Percentiles rank a stretch among this genome's conserved stretches.
Conservation (phyloP, 164 flowering plant species). For the Stephania japonica region DNA sequence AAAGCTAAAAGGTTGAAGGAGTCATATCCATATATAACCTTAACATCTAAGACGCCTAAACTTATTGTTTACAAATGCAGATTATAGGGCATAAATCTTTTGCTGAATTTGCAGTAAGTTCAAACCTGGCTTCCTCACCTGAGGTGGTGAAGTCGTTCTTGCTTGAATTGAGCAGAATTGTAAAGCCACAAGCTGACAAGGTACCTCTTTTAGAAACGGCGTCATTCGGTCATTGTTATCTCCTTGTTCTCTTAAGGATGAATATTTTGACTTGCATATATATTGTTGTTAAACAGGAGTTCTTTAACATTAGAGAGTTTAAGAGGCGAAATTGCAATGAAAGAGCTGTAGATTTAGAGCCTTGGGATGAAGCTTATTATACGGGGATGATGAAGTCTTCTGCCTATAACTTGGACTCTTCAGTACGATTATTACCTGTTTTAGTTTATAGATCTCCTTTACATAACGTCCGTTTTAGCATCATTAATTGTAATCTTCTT, state of each 20-base stretch:
- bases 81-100: constrained; percentile 75
- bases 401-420: constrained; percentile 47
- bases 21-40: too few relatives aligned
- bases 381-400: constrained; percentile 82
- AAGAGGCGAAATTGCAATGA: constrained; percentile 49
- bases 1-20: too few relatives aligned
- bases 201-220: constrained; percentile 26
- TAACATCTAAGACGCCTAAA: too few relatives aligned
- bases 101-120: constrained; percentile 66
- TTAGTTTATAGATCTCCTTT: neutral
- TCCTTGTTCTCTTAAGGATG: neutral
- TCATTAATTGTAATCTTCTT: neutral
- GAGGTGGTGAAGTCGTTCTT: constrained; percentile 75
- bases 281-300: constrained; percentile 45
- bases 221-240: constrained; percentile 34
- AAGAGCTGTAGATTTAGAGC: constrained; percentile 51
- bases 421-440: constrained; percentile 36
- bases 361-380: constrained; percentile 95
- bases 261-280: neutral
- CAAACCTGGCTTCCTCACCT: constrained; percentile 80
- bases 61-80: constrained; percentile 31
- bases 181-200: constrained; percentile 75
- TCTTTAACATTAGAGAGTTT: constrained; percentile 45
- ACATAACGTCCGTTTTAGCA: neutral
- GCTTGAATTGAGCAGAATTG: constrained; percentile 62